Percentiles rank a stretch among this genome's conserved stretches.
Conservation (phyloP, 2,329 filamentous ascomycete species). For the Teratosphaeria epicoccoides region DNA sequence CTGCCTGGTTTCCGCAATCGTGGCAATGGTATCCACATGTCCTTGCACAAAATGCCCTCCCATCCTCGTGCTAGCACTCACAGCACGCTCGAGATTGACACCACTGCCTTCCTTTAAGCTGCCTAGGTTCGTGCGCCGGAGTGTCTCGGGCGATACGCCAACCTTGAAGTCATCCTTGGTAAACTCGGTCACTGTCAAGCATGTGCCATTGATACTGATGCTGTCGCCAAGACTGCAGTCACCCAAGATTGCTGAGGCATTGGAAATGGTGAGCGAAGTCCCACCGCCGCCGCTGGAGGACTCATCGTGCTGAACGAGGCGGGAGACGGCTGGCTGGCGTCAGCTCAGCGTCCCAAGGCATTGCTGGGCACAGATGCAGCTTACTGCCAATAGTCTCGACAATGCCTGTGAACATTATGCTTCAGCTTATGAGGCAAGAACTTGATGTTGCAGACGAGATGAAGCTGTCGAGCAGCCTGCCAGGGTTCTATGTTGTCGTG, state of each 20-base stretch:
- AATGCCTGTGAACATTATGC: constrained; percentile 85
- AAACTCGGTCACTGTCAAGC: constrained; percentile 80
- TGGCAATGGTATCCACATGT: constrained; percentile 84
- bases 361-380: constrained; percentile 26
- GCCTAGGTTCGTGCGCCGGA: constrained; percentile 92
- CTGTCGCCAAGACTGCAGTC: constrained; percentile 86
- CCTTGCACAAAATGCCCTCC: constrained; percentile 97
- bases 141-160: constrained; percentile 87
- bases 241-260: constrained; percentile 62
- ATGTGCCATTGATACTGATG: constrained; percentile 91
- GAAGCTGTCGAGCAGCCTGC: no score
- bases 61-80: constrained; percentile 86
- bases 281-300: constrained; percentile 62
- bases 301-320: constrained; percentile 68
- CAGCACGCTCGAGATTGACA: constrained; percentile 91
- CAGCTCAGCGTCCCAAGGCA: constrained; percentile 25
- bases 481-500: no score
- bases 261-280: constrained; percentile 77
- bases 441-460: no score
- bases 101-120: constrained; percentile 51
- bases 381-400: constrained; percentile 87
- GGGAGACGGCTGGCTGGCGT: constrained; percentile 58
- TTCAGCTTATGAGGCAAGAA: neutral
- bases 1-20: constrained; percentile 58
- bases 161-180: constrained; percentile 63